Evolutionary conservation across 495 filamentous ascomycete genomes (phyloP), one percentile per base, ranked within the genome.

Genomic region (Monascus purpureus): DNA sequence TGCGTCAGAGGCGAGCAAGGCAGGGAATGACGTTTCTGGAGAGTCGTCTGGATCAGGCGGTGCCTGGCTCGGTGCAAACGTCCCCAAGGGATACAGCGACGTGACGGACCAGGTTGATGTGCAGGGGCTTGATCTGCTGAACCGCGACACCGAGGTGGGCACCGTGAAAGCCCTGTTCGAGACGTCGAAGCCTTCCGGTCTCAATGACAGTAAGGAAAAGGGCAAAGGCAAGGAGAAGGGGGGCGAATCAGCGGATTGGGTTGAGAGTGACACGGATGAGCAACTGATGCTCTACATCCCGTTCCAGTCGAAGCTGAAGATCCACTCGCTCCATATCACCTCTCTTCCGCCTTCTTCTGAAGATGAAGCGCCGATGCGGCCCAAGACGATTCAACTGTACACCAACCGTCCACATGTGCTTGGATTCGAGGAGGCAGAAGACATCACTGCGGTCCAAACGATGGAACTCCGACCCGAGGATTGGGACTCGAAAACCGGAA

Each of bases 221-320:
- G 69, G 71, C 24, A 82, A 80, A 53, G 59, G 50, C 9, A 67
- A 53, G 27, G 53, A 52, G 8, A 46, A 46, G 24, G 40, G 27
- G 6, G 46, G 52, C 25, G 12, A 7, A 12, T 40, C 59, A 19
- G 72, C 73, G 32, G 90, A 97, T 56, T 96, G 85, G 83, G 73
- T 95, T n/a, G 84, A 96, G 66, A 94, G 83, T 48, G 92, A 95
- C 49, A 93, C 87, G n/a, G 90, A 97, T 51, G 85, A 95, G 61
- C 92, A 97, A 66, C 54, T 97, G 37, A 82, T 97, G 77, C 70
- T 97, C 32, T 95, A 79, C 52, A 63, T 93, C 29, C 90, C 90
- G 6, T 94, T 97, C 55, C 76, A 85, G 53, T 74, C 79, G 7
- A 83, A 77, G 29, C 45, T 94, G 36, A 97, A 96, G 65, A 69